Base-by-base conservation (phyloP, 2,329 filamentous ascomycete species). In the Alternaria sp. region DNA sequence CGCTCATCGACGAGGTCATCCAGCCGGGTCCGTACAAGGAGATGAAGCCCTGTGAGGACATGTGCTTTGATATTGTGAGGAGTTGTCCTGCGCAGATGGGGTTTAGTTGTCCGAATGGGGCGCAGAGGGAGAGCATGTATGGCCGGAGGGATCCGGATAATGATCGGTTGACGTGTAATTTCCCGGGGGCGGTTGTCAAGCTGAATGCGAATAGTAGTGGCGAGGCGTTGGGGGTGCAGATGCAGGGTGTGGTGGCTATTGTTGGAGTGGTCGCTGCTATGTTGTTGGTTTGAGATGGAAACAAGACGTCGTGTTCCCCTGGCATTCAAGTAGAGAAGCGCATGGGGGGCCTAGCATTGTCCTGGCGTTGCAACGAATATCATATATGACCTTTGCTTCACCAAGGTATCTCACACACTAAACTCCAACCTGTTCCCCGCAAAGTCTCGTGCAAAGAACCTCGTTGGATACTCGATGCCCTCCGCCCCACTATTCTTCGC, bases 11-110 rank as follows among this genome's bases (percentile, higher is more conserved):
- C 72, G 70, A 82, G 2, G 67, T 81, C 1, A 88, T 98, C 60
- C 80, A 85, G 63, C 94, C 95, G 0, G 95, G 95, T 0, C 95
- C 95, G 0, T 98, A 99, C 80, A 96, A 94, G 75, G 95, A 99
- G 81, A 83, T 98, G 20, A 82, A 97, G 9, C 95, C 95, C 0
- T 98, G 94, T 73, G 87, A 92, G 62, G 91, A 97, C 66, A 81
- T 97, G 52, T 99, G 95, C 81, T 95, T 93, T 75, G 87, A 90
- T 55, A 84, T 99, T 2, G 92, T 97, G 11, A 89, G 91, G 79
- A 92, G 87, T 74, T 99, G 95, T 79, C 94, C 95, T 0, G 85
- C 93, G 0, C 80, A 84, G 1, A 81, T 99, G 69, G 83, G 85
- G 0, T 97, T 99, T 71, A 81, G 76, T 1, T 99, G 95, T 79